Conservation (phyloP, 345 rosid genomes). For the Aquilaria malaccensis region DNA sequence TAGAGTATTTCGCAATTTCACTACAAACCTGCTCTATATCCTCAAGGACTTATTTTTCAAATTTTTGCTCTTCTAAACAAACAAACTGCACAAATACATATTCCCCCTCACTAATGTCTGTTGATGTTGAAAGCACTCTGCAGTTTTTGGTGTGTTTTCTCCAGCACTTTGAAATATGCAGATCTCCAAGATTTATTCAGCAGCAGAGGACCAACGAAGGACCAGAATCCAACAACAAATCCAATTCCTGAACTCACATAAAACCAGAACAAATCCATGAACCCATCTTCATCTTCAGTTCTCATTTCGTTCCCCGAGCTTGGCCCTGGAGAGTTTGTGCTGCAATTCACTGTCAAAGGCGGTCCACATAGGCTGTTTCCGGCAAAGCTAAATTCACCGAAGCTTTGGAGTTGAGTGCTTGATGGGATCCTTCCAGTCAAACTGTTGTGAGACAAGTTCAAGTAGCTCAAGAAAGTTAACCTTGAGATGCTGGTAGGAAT, state of each 20-base stretch:
- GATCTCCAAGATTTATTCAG: slow-evolving; percentile 5
- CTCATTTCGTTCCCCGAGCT: too few relatives aligned
- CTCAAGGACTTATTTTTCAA: too few relatives aligned
- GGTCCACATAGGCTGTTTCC: too few relatives aligned
- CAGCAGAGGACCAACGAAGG: slow-evolving; percentile 4
- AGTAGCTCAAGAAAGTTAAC: slow-evolving; percentile 5
- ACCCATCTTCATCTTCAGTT: background rate
- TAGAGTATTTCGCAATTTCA: too few relatives aligned
- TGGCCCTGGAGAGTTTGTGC: background rate
- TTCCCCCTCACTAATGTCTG: too few relatives aligned
- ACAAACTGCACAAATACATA: too few relatives aligned
- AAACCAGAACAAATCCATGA: slow-evolving; percentile 1
- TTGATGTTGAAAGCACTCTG: too few relatives aligned
- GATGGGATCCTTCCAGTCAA: slow-evolving; percentile 15
- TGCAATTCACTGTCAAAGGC: background rate
- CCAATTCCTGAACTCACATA: background rate
- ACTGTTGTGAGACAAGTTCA: slow-evolving; percentile 15
- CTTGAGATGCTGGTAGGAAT: slow-evolving; percentile 13
- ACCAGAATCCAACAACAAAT: slow-evolving; percentile 9
- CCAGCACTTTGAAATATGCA: background rate
- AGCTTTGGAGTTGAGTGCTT: background rate
- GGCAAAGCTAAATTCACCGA: too few relatives aligned
- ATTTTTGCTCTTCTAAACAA: too few relatives aligned
- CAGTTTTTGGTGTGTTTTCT: too few relatives aligned
- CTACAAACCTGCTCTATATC: too few relatives aligned